Base-by-base conservation (phyloP, 202 grass and related monocot species). In the Eragrostis tef region DNA sequence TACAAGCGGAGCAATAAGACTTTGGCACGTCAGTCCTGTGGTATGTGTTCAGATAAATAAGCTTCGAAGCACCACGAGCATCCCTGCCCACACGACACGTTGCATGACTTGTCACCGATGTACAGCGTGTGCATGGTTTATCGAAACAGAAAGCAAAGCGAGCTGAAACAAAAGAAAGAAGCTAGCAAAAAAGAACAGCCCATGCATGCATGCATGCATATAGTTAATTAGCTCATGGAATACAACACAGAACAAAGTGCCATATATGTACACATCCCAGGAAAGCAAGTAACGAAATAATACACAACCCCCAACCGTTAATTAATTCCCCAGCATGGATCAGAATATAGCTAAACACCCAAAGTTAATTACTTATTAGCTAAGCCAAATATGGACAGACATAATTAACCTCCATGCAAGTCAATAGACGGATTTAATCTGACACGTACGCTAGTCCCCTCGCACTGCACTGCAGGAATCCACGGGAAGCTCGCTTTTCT, bases 211-310 rank as follows among this genome's bases (percentile, higher is more conserved):
- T 25, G 57, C 29, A 31, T 31, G 3, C 56, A 25, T 59, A 25
- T 27, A 86, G n/a, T n/a, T 31, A 31, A n/a, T 59, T 46, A 44
- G 29, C 63, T 70, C 79, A 89, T 83, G 74, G 83, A 79, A 86
- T 86, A 86, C 74, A 54, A 52, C 26, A 54, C 44, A 51, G 25
- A 45, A 49, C 56, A 45, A 69, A 67, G 31, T 21, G 11, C 45
- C 11, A 20, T 3, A 20, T 3, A 19, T 22, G 53, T 41, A 66
- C 9, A 22, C 41, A 80, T 26, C 53, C 44, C 48, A 57, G 49
- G 19, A 24, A 73, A 61, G 31, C 44, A 47, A 86, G 45, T 69
- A 74, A 79, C 53, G n/a, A 59, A 43, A n/a, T n/a, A n/a, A n/a
- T n/a, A n/a, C 27, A 16, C 19, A 43, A 82, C 13, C 58, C 58